phyloP scores from a whole-genome alignment of 371 early-diverging fungal species.

The Syncephalis fuscata region DNA sequence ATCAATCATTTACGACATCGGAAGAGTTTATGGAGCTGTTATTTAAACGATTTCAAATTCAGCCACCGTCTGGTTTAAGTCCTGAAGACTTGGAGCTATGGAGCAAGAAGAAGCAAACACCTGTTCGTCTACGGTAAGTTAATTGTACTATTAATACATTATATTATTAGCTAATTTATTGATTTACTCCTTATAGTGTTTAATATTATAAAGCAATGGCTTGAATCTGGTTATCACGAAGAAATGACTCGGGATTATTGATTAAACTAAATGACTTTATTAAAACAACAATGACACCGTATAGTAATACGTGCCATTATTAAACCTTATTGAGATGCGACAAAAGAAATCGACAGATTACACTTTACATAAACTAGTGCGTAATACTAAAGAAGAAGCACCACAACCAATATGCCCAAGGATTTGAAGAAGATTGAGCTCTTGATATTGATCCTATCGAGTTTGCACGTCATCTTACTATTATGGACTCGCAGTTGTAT shows the following conservation, averaged over 20 bases:
- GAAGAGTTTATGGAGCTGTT: slow-evolving; percentile 53
- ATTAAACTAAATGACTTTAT: too few relatives aligned
- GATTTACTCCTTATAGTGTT: slow-evolving; percentile 36
- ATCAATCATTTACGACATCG: slow-evolving; percentile 69
- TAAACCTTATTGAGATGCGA: slow-evolving; percentile 48
- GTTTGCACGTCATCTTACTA: slow-evolving; percentile 81
- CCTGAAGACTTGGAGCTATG: slow-evolving; percentile 53
- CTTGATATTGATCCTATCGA: slow-evolving; percentile 77
- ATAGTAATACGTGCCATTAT: slow-evolving; percentile 12
- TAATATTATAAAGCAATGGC: slow-evolving; percentile 83
- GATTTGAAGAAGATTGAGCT: slow-evolving; percentile 43
- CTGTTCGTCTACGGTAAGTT: slow-evolving; percentile 53
- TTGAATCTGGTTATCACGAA: slow-evolving; percentile 72
- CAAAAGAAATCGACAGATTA: slow-evolving; percentile 25
- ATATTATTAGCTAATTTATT: too few relatives aligned
- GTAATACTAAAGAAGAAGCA: slow-evolving; percentile 34
- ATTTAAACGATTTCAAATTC: slow-evolving; percentile 48
- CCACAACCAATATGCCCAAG: slow-evolving; percentile 48
- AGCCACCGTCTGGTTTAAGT: slow-evolving; percentile 47
- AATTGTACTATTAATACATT: too few relatives aligned
- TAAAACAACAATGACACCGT: too few relatives aligned
- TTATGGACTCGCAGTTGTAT: slow-evolving; percentile 68
- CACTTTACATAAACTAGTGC: slow-evolving; percentile 35
- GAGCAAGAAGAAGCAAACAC: slow-evolving; percentile 72
- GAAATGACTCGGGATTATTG: slow-evolving; percentile 30